Conservation (phyloP, 192 early-diverging fungal species). For the Tieghemiomyces parasiticus region DNA sequence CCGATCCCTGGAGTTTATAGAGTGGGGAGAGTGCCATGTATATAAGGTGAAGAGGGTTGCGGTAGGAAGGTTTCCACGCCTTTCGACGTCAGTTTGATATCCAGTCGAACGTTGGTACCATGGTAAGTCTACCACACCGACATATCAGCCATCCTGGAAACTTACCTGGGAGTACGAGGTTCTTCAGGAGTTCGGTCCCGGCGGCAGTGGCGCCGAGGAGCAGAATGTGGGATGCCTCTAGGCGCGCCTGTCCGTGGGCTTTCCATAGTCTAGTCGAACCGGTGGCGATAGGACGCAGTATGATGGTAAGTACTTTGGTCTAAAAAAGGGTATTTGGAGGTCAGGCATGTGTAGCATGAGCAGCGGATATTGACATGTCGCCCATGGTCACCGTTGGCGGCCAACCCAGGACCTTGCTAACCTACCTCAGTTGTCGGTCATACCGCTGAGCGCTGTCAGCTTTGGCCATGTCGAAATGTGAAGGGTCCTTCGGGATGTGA, state of each 20-base stretch:
- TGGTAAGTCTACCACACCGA: too few relatives aligned
- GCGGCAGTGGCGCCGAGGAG: conserved; percentile 71
- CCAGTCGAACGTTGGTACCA: too few relatives aligned
- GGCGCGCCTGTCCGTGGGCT: conserved; percentile 69
- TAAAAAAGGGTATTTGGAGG: neutral
- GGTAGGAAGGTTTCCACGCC: neutral
- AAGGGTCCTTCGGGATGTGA: too few relatives aligned
- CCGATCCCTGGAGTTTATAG: conserved; percentile 58
- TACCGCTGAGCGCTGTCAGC: conserved; percentile 66
- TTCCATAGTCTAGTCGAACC: conserved; percentile 72
- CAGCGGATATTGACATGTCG: neutral
- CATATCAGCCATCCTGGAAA: too few relatives aligned
- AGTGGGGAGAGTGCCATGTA: neutral
- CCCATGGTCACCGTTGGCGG: conserved; percentile 2
- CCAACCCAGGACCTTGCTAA: conserved; percentile 11
- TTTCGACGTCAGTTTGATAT: too few relatives aligned
- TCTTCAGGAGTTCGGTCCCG: conserved; percentile 87
- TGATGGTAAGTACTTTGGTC: neutral
- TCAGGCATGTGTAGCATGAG: neutral
- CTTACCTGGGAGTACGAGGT: conserved; percentile 87
- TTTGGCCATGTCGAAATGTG: too few relatives aligned
- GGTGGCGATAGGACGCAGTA: neutral
- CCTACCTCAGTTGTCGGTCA: conserved; percentile 73
- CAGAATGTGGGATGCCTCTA: conserved; percentile 71
- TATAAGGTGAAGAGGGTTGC: neutral